Conservation (phyloP, 1,139 yeast species). For the Protomyces arabidopsidicola region DNA sequence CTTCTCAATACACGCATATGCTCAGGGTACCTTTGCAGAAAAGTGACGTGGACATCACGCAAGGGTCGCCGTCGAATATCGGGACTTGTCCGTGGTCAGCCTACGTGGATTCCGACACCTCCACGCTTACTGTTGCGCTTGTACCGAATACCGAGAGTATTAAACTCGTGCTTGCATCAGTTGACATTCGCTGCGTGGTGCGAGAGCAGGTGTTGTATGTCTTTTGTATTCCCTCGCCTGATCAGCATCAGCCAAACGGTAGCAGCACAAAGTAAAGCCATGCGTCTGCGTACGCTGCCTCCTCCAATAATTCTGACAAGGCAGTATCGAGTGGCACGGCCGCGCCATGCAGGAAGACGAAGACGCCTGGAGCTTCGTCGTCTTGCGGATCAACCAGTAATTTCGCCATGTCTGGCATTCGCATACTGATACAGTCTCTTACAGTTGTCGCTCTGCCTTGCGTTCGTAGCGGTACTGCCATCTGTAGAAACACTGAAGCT, state of each 20-base stretch:
- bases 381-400: neutral
- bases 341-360: constrained; percentile 4
- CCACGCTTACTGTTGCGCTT: neutral
- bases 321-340: neutral
- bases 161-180: neutral
- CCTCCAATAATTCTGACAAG: neutral
- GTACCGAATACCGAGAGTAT: constrained; percentile 6
- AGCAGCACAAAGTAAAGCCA: constrained; percentile 13
- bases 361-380: neutral
- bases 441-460: constrained; percentile 2
- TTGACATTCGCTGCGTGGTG: neutral
- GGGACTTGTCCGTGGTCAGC: constrained; percentile 12
- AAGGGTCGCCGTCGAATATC: neutral
- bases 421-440: neutral
- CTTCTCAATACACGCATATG: constrained; percentile 11
- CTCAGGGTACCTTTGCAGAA: constrained; percentile 1
- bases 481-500: neutral
- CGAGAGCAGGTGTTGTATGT: neutral
- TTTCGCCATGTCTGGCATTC: neutral
- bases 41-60: neutral
- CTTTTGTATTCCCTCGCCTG: neutral
- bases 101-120: neutral
- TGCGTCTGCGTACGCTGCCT: constrained; percentile 13
- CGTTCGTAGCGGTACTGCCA: neutral
- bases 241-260: neutral